phyloP scores from a whole-genome alignment of 2,329 filamentous ascomycete genomes.

The Aspergillus calidoustus region DNA sequence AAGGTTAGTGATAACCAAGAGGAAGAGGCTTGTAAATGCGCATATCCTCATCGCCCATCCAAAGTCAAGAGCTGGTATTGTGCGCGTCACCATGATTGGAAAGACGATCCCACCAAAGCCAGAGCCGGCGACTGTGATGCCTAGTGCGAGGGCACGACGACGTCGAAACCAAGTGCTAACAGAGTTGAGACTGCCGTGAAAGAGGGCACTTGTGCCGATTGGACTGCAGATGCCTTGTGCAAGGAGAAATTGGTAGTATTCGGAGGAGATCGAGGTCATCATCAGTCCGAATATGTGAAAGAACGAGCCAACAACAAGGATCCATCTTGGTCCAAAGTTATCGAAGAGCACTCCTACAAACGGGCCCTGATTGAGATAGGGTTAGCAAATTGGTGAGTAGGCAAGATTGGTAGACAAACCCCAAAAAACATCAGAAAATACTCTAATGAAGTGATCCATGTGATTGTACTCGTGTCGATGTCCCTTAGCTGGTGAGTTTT shows the following conservation, averaged over 20 bases:
- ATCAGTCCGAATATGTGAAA: slow-evolving; percentile 62
- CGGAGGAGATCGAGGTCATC: slow-evolving; percentile 57
- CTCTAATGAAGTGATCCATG: slow-evolving; percentile 22
- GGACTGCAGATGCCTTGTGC: slow-evolving; percentile 59
- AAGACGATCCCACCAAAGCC: slow-evolving; percentile 63
- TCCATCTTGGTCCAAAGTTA: slow-evolving; percentile 61
- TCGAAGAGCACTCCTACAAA: slow-evolving; percentile 49
- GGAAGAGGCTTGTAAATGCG: slow-evolving; percentile 63
- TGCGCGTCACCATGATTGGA: slow-evolving; percentile 62
- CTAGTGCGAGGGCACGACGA: slow-evolving; percentile 57
- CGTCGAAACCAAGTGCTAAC: slow-evolving; percentile 58
- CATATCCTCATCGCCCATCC: slow-evolving; percentile 60
- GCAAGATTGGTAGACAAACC: slow-evolving; percentile 6
- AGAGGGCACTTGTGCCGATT: slow-evolving; percentile 55
- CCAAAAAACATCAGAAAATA: slow-evolving; percentile 23
- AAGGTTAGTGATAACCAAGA: slow-evolving; percentile 54
- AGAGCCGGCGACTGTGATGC: slow-evolving; percentile 58
- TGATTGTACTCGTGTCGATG: slow-evolving; percentile 16
- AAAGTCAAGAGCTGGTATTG: slow-evolving; percentile 58
- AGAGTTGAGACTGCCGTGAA: slow-evolving; percentile 46
- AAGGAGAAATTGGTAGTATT: slow-evolving; percentile 62
- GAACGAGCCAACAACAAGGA: slow-evolving; percentile 56
- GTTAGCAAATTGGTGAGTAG: background rate
- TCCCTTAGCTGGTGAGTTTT: slow-evolving; percentile 19
- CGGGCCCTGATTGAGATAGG: slow-evolving; percentile 12